phyloP scores from a whole-genome alignment of 2,329 filamentous ascomycete genomes.

The Thelonectria rubi region DNA sequence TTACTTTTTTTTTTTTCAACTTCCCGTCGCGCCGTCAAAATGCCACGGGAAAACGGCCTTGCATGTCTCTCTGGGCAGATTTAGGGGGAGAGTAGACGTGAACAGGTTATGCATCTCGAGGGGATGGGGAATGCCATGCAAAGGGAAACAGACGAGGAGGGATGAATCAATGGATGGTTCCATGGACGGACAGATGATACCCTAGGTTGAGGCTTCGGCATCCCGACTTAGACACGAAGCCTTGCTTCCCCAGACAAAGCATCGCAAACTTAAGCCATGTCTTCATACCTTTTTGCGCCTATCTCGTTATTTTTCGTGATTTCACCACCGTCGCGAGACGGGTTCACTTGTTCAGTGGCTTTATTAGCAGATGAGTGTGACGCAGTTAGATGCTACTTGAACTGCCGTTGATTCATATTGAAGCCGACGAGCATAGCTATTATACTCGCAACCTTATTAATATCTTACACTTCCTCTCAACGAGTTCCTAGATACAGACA shows the following conservation, averaged over 20 bases:
- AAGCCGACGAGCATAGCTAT: neutral
- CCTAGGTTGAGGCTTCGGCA: slow-evolving; percentile 39
- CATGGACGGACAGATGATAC: slow-evolving; percentile 41
- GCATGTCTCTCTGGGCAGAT: neutral
- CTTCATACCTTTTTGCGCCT: neutral
- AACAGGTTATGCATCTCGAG: slow-evolving; percentile 9
- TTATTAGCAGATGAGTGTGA: no score
- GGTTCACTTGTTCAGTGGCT: no score
- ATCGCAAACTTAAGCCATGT: slow-evolving; percentile 7
- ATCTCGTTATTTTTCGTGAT: neutral
- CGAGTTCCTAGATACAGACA: neutral
- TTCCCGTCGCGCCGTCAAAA: neutral
- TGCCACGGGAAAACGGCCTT: neutral
- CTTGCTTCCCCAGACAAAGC: slow-evolving; percentile 5
- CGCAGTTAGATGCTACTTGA: neutral
- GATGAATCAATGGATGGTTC: slow-evolving; percentile 14
- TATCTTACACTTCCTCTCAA: neutral
- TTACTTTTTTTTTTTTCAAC: neutral
- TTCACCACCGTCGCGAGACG: no score
- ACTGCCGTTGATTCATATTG: no score
- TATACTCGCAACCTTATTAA: no score
- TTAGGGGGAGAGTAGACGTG: slow-evolving; percentile 6
- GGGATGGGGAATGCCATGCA: neutral
- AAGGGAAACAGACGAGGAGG: slow-evolving; percentile 4
- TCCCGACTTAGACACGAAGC: slow-evolving; percentile 36